Evolutionary conservation across 805 yeast genomes (phyloP), one percentile per base, ranked within the genome.

Genomic region (Candida peoriensis): DNA sequence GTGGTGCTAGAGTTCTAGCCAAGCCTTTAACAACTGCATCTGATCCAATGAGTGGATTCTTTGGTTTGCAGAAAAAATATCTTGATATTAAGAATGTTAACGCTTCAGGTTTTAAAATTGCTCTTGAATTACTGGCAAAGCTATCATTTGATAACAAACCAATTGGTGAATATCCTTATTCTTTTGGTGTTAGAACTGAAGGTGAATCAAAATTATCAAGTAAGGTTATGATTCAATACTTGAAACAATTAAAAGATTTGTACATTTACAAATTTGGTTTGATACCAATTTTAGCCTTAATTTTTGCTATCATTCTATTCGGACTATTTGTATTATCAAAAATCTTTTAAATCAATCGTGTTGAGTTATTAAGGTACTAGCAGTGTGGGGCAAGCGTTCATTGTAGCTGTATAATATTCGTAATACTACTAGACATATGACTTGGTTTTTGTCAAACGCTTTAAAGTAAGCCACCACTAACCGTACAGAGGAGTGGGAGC

Each of bases 41-140:
- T 33, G 76, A 70, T 46, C 76, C 76, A 42, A 70, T 70, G 76
- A 61, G 68, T 47, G 76, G 76, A 12, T 70, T 67, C 51, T 70
- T 70, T 41, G 76, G 76, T 28, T 50, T 70, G 33, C 75, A 68
- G 44, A 68, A 66, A 50, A 57, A 63, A 41, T 68, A 68, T 37
- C 50, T 70, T 33, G 31, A 49, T 34, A 64, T 68, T n/a, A 41
- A 54, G 20, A 54, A 55, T 30, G 54, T 58, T 20, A 57, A 68
- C 45, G 60, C 66, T 20, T 60, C 63, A 36, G 75, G 76, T 27
- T 70, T 70, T 60, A 70, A 70, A 47, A 68, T 70, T 36, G 76
- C 76, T 15, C 52, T 70, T 29, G 76, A 70, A 39, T 52, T 70
- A 28, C 48, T 70, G 34, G 73, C 71, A 15, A 70, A 70, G 44